phyloP scores from a whole-genome alignment of 129 eudicot genomes.

The Arctium minus region DNA sequence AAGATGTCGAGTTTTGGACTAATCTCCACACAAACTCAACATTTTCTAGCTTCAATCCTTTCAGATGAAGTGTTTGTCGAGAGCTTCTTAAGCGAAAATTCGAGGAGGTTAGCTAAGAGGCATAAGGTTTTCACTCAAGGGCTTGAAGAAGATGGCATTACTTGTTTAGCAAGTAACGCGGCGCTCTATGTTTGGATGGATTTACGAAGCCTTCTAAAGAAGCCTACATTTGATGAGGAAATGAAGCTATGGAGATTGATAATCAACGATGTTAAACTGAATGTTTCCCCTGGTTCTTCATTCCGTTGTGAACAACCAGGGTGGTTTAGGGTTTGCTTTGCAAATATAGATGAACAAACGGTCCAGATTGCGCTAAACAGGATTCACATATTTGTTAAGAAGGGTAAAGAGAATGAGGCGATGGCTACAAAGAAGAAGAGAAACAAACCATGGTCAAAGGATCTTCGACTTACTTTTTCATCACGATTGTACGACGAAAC shows the following conservation, averaged over 20 bases:
- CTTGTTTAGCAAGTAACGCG: conserved; percentile 60
- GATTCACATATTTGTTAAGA: conserved; percentile 42
- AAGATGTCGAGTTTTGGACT: conserved; percentile 88
- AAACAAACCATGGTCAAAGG: conserved; percentile 34
- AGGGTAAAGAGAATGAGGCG: conserved; percentile 9
- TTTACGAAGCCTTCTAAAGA: conserved; percentile 44
- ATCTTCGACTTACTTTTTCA: conserved; percentile 50
- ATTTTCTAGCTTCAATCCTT: conserved; percentile 52
- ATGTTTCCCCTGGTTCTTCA: conserved; percentile 83
- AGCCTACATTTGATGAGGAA: conserved; percentile 63
- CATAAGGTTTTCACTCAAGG: conserved; percentile 44
- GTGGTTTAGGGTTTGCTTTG: conserved; percentile 94
- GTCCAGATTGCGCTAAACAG: conserved; percentile 50
- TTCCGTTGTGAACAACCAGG: conserved; percentile 75
- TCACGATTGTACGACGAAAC: conserved; percentile 34
- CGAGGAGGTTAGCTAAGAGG: conserved; percentile 48
- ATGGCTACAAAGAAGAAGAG: conserved; percentile 14
- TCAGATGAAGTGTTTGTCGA: conserved; percentile 61
- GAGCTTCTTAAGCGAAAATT: conserved; percentile 34
- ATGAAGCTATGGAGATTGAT: conserved; percentile 61
- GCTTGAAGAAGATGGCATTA: conserved; percentile 51
- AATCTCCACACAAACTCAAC: conserved; percentile 81
- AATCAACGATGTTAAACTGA: conserved; percentile 58
- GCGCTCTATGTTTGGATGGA: conserved; percentile 88
- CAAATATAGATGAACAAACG: conserved; percentile 70